These are phyloP conservation scores for Globisporangium viniferum DNA, from an alignment of 352 stramenopile genomes.

Conservation along the genomic window DNA sequence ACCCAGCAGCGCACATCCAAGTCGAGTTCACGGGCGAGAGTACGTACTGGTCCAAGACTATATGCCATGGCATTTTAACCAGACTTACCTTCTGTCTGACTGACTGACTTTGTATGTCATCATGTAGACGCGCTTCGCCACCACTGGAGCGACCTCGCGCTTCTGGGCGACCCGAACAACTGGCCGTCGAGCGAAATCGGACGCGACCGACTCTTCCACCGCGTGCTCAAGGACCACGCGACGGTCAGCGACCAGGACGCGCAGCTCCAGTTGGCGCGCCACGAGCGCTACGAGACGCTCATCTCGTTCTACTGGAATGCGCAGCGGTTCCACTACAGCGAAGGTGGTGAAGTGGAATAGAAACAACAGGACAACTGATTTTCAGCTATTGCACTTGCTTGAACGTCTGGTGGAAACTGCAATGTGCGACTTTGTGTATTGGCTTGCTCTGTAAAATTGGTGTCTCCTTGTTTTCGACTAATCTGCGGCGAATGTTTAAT, in stretches of 20 bases:
- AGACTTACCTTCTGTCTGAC: background rate
- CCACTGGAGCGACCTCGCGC: slow-evolving; percentile 58
- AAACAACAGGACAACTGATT: background rate
- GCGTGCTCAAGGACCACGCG: slow-evolving; percentile 70
- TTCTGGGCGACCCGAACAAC: slow-evolving; percentile 42
- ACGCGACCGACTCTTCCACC: slow-evolving; percentile 58
- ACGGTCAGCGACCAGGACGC: slow-evolving; percentile 37
- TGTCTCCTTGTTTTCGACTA: background rate
- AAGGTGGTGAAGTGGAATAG: background rate
- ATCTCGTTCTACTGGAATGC: slow-evolving; percentile 36
- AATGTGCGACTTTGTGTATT: background rate
- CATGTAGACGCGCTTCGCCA: slow-evolving; percentile 49
- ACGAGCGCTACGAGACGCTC: slow-evolving; percentile 53
- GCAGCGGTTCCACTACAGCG: slow-evolving; percentile 29
- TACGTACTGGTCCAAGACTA: slow-evolving; percentile 23
- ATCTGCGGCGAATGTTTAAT: slow-evolving; percentile 7
- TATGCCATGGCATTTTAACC: background rate
- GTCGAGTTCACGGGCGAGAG: slow-evolving; percentile 67
- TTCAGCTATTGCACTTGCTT: background rate
- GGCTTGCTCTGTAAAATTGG: background rate
- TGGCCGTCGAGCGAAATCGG: slow-evolving; percentile 44
- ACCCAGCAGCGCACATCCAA: slow-evolving; percentile 35
- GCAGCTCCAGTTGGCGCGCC: slow-evolving; percentile 37
- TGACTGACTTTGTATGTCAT: background rate
- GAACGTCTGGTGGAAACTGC: too few species aligned